Evolutionary conservation across 129 eudicot genomes (phyloP), one percentile per base, ranked within the genome.

Genomic region (Apium graveolens): DNA sequence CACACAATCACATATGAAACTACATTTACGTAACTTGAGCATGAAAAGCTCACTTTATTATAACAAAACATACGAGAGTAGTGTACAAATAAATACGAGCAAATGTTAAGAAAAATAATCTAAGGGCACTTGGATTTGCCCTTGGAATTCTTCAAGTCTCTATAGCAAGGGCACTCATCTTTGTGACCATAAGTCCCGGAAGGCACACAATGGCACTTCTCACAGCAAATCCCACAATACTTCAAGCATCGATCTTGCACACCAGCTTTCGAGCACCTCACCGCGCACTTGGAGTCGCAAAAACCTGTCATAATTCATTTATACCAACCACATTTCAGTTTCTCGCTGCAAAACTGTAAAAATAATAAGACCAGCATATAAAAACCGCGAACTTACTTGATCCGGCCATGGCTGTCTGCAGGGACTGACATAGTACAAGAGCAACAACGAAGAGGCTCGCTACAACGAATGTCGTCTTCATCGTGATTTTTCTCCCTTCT

Each of bases 61-160:
- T 5, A 49, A n/a, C n/a, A n/a, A n/a, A 48, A 48, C 18, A 48
- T 16, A 48, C 14, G 21, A 7, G 20, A 17, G 57, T 5, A 49
- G 24, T 49, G 57, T 49, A 49, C 57, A 49, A 48, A 48, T 48
- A 48, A 16, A 16, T 18, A 44, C 0, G 24, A 17, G 27, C 8
- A 53, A 46, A 16, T 53, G 26, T 53, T 1, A 1, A 20, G 62
- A 6, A 3, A n/a, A n/a, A 3, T 10, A 42, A 72, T 73, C 72
- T n/a, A 90, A 69, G 98, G 98, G 83, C 98, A 93, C 78, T 90
- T 93, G 12, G 92, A 77, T 45, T 70, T 78, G 80, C 94, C 98
- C 86, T 87, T 90, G 48, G 96, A 89, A 49, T 89, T 90, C 85
- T 83, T 89, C 84, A 78, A 84, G 89, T 93, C 90, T 78, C 90